A percentile compares a stretch with the other conserved stretches of the same genome.
Conservation (phyloP, 371 early-diverging fungal genomes). For the Quaeritorhiza haematococci region DNA sequence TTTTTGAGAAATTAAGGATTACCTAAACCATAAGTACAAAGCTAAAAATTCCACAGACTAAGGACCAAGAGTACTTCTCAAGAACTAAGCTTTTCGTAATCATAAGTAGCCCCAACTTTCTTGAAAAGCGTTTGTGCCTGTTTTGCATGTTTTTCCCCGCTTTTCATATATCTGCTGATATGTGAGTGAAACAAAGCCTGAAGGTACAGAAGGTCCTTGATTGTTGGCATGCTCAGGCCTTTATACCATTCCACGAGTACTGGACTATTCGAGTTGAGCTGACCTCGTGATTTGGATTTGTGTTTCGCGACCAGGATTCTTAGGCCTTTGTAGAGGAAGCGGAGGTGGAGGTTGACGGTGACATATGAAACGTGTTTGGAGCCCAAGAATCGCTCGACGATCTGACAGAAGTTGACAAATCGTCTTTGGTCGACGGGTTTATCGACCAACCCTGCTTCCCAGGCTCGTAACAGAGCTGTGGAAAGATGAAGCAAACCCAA, state of each 20-base stretch:
- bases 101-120: conserved; percentile 17
- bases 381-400: neutral
- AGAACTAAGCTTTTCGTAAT: too few species aligned
- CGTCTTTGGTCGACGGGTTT: neutral
- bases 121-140: conserved; percentile 13
- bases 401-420: neutral
- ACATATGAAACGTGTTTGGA: neutral
- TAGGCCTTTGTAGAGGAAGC: neutral
- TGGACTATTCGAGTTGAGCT: neutral
- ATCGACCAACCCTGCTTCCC: too few species aligned
- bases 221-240: neutral
- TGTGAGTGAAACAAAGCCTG: neutral
- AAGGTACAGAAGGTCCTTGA: neutral
- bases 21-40: too few species aligned
- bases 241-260: neutral
- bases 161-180: neutral
- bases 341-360: neutral
- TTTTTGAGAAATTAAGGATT: too few species aligned
- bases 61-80: too few species aligned
- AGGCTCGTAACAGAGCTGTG: too few species aligned
- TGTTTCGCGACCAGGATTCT: neutral
- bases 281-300: neutral
- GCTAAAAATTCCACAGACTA: too few species aligned
- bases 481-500: too few species aligned
- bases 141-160: neutral